Evolutionary conservation across 805 yeast genomes (phyloP), one percentile per base, ranked within the genome.

Genomic region (Saccharomyces mikatae): DNA sequence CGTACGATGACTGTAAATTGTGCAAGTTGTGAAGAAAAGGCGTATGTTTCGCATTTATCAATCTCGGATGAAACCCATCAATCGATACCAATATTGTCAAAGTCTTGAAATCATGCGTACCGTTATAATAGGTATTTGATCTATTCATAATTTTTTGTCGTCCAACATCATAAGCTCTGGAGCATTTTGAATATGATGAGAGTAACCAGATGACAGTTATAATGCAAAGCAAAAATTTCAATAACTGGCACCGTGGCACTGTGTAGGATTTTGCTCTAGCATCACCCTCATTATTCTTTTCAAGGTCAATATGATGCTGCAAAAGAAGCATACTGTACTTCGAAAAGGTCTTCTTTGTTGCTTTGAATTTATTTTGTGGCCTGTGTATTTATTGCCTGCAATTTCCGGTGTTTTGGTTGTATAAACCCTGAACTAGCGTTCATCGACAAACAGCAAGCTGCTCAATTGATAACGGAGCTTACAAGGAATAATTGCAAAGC

Each of bases 21-120:
- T 82, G 69, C 67, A 90, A 67, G 9, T 74, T 69, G 62, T 86
- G 83, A 66, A 90, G 64, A 41, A 80, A 73, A 1, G 97, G 97
- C 0, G 96, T 90, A 31, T 76, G 64, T 21, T 75, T 71, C 6
- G 78, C 61, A 4, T 84, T 82, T 14, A 90, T 80, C 66, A 89
- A 89, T 65, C 89, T 94, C 3, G 97, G 97, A 64, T 90, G 96
- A 68, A 90, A 86, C 17, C 96, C 97, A 67, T 88, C 96, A 32
- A 90, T 68, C 0, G 96, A 88, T 2, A 90, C 75, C 49, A 89
- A 64, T 1, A 90, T 70, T 1, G 97, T 89, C 8, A 95, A 83
- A 17, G 91, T 87, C 60, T 83, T 73, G 68, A 83, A 87, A 3
- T 72, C 71, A 59, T 80, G 83, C 0, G 94, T 85, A 0, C 87